phyloP scores from a whole-genome alignment of 345 rosid species.

The Syzygium jambos region DNA sequence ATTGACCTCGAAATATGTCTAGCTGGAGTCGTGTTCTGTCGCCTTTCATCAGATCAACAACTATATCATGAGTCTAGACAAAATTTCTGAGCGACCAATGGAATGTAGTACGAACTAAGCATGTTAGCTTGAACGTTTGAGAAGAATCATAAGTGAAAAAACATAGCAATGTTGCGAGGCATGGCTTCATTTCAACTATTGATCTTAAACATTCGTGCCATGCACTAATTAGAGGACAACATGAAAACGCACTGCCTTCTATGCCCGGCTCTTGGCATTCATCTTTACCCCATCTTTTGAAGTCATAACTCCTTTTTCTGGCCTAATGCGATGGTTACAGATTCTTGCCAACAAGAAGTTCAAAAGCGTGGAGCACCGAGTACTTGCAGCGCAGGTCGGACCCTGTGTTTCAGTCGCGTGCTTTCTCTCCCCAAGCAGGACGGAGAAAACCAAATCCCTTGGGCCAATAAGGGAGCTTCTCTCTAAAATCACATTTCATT shows the following conservation, averaged over 20 bases:
- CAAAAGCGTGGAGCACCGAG: background rate
- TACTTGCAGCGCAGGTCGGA: background rate
- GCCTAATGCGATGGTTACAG: background rate
- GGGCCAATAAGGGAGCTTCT: constrained; percentile 22
- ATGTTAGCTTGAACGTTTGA: background rate
- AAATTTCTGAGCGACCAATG: background rate
- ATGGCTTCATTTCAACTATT: background rate
- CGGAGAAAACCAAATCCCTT: background rate
- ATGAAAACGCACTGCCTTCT: background rate
- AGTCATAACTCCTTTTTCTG: background rate
- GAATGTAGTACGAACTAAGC: background rate
- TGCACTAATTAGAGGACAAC: background rate
- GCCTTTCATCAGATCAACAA: background rate
- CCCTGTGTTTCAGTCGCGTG: background rate
- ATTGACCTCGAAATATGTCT: background rate
- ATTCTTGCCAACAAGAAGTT: background rate
- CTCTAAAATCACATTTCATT: background rate
- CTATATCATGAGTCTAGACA: background rate
- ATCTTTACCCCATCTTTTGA: background rate
- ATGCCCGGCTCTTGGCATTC: background rate
- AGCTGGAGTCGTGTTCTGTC: background rate
- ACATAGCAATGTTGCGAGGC: background rate
- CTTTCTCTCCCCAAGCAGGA: background rate
- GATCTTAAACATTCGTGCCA: background rate
- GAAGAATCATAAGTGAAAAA: background rate